These are phyloP conservation scores for Leccinellum albellum DNA, from an alignment of 768 basidiomycete species.

Conservation along the genomic window DNA sequence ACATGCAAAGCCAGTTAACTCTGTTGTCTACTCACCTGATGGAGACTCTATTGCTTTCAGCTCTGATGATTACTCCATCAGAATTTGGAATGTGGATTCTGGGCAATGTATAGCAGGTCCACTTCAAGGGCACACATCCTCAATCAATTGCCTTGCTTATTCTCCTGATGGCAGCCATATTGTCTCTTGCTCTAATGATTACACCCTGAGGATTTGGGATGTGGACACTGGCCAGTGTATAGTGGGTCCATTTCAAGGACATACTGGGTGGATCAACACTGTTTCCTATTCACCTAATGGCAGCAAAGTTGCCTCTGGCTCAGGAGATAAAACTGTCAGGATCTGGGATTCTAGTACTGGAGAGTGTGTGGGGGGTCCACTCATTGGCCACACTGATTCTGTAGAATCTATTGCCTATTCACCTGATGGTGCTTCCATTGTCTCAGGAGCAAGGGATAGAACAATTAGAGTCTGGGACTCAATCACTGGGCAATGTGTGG, in stretches of 20 bases:
- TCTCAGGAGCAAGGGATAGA: slow-evolving; percentile 20
- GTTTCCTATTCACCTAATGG: slow-evolving; percentile 26
- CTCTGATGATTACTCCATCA: slow-evolving; percentile 9
- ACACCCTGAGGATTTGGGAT: slow-evolving; percentile 15
- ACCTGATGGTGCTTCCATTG: slow-evolving; percentile 21
- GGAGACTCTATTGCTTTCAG: slow-evolving; percentile 22
- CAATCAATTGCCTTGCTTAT: slow-evolving; percentile 9
- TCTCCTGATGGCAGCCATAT: slow-evolving; percentile 12
- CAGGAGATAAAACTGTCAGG: slow-evolving; percentile 11
- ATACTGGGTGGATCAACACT: background rate
- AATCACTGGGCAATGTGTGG: slow-evolving; percentile 10
- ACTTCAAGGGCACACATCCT: background rate
- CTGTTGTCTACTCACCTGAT: slow-evolving; percentile 19
- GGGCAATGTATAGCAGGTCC: background rate
- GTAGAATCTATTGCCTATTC: slow-evolving; percentile 23
- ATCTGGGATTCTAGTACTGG: slow-evolving; percentile 19
- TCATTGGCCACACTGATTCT: slow-evolving; percentile 2
- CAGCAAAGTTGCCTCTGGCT: slow-evolving; percentile 14
- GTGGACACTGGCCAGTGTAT: slow-evolving; percentile 4
- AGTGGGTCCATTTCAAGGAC: slow-evolving; percentile 8
- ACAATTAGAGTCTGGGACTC: slow-evolving; percentile 22
- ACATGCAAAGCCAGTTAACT: slow-evolving; percentile 2
- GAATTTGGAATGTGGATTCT: slow-evolving; percentile 16
- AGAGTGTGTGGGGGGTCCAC: slow-evolving; percentile 3
- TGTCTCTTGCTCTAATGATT: slow-evolving; percentile 8